phyloP scores from a whole-genome alignment of 192 early-diverging fungal species.

The Nowakowskiella sp. region DNA sequence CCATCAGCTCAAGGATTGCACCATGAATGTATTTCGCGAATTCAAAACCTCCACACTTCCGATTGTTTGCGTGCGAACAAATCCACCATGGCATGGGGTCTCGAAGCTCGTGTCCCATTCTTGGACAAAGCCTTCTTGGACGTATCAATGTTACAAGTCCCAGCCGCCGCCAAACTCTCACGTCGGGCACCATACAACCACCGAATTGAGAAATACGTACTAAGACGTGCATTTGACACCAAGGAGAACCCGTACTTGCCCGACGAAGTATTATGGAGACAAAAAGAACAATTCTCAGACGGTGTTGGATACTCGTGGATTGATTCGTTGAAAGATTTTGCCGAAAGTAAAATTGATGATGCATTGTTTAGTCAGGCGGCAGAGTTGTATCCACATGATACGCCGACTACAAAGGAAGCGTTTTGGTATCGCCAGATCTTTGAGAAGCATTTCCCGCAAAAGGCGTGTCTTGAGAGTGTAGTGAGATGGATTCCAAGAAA shows the following conservation, averaged over 20 bases:
- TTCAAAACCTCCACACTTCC: slow-evolving; percentile 94
- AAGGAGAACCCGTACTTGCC: slow-evolving; percentile 81
- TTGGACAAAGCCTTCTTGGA: slow-evolving; percentile 88
- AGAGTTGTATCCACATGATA: slow-evolving; percentile 74
- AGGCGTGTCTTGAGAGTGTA: slow-evolving; percentile 79
- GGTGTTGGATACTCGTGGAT: slow-evolving; percentile 99
- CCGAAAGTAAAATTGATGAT: slow-evolving; percentile 65
- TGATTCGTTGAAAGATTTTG: slow-evolving; percentile 78
- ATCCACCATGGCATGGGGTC: slow-evolving; percentile 98
- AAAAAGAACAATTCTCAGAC: slow-evolving; percentile 99
- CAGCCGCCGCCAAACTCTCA: slow-evolving; percentile 75
- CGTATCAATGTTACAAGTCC: slow-evolving; percentile 76
- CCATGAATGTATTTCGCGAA: slow-evolving; percentile 81
- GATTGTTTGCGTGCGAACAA: slow-evolving; percentile 99
- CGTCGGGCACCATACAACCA: slow-evolving; percentile 53
- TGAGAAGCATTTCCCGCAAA: slow-evolving; percentile 89
- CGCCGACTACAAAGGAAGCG: slow-evolving; percentile 93
- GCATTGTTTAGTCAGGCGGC: slow-evolving; percentile 60
- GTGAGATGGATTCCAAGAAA: slow-evolving; percentile 93
- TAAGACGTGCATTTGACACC: slow-evolving; percentile 93
- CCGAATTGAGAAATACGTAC: slow-evolving; percentile 86
- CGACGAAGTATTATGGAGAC: slow-evolving; percentile 86
- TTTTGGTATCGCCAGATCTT: slow-evolving; percentile 91
- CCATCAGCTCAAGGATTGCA: slow-evolving; percentile 76
- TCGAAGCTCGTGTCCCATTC: slow-evolving; percentile 97